Evolutionary conservation across 345 rosid genomes (phyloP).

Genomic region (Linum tenue): DNA sequence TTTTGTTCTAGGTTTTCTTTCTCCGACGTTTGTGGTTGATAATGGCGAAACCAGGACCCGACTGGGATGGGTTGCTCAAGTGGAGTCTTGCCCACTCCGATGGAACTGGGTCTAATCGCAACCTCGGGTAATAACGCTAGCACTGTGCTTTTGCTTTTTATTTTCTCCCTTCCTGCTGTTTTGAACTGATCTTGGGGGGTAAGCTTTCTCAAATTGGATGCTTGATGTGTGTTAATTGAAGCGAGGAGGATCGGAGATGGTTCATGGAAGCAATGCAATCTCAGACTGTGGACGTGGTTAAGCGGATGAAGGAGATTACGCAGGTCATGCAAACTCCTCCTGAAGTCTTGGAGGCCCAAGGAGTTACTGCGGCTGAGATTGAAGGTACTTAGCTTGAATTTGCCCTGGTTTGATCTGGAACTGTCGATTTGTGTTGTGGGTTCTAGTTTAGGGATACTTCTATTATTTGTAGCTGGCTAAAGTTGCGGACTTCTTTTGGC

Average conservation of each 20-base stretch:
- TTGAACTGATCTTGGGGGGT: neutral
- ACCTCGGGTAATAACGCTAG: constrained; percentile 40
- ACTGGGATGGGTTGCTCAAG: constrained; percentile 87
- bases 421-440: neutral
- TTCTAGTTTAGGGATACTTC: neutral
- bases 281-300: constrained; percentile 55
- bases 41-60: constrained; percentile 75
- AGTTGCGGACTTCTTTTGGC: constrained; percentile 8
- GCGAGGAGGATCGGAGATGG: constrained; percentile 88
- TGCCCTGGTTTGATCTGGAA: neutral
- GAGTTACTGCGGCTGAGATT: constrained; percentile 57
- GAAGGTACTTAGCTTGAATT: constrained; percentile 36
- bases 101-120: constrained; percentile 46
- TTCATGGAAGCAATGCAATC: constrained; percentile 95
- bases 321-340: constrained; percentile 70
- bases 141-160: neutral
- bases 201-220: too few species aligned
- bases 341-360: constrained; percentile 61
- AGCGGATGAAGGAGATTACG: constrained; percentile 81
- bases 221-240: constrained; percentile 10
- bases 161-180: neutral
- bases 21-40: neutral
- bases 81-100: constrained; percentile 93
- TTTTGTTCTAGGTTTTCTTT: neutral
- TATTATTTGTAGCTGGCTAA: neutral